Conservation (phyloP, 345 rosid genomes). For the Firmiana major region DNA sequence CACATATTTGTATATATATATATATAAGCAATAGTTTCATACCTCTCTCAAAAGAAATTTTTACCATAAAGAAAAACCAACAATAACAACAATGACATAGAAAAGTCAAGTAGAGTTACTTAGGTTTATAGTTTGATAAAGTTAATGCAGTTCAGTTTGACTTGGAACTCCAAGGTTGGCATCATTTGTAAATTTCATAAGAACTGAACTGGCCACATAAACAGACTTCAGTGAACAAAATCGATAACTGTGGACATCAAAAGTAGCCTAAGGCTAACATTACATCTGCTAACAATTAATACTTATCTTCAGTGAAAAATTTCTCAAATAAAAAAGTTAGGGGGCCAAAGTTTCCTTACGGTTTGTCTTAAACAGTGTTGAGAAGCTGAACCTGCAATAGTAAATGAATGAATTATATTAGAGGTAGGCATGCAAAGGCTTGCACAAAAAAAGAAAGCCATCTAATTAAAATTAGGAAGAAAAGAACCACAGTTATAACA, state of each 20-base stretch:
- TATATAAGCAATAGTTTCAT: too few species aligned
- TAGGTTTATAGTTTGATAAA: background rate
- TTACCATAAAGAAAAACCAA: too few species aligned
- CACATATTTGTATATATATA: too few species aligned
- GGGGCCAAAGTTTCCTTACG: slow-evolving; percentile 45
- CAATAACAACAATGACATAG: too few species aligned
- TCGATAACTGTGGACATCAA: background rate
- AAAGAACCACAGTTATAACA: background rate
- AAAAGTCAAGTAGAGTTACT: background rate
- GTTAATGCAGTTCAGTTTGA: background rate
- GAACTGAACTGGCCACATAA: background rate
- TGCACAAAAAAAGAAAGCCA: background rate
- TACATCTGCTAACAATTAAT: background rate
- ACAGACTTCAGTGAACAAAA: background rate
- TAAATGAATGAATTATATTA: slow-evolving; percentile 11
- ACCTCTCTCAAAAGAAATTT: too few species aligned
- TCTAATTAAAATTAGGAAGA: background rate
- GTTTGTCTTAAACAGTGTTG: slow-evolving; percentile 76
- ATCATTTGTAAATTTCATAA: background rate
- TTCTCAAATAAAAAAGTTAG: background rate
- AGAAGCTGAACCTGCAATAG: slow-evolving; percentile 86
- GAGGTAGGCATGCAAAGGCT: background rate
- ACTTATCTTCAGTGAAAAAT: background rate
- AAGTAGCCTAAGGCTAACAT: background rate
- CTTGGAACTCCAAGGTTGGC: background rate